phyloP scores from a whole-genome alignment of 139 green algal genomes.

The Chlamydomonas asymmetrica region DNA sequence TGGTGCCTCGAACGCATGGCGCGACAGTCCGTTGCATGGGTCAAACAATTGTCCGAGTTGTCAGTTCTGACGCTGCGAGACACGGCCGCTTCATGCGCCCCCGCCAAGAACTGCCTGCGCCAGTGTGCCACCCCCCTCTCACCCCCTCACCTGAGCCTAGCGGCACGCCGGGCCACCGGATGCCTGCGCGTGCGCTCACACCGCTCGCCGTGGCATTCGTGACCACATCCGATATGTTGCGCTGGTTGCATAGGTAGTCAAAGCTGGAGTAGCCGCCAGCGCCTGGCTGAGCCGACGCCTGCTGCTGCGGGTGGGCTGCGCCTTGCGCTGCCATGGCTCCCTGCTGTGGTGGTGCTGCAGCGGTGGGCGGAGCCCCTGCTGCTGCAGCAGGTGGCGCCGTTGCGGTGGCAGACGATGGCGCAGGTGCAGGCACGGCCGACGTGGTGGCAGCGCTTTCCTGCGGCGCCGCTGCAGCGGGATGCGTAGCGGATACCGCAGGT shows the following conservation, averaged over 20 bases:
- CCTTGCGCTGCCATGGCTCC: background rate
- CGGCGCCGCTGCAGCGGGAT: background rate
- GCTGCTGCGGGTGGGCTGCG: background rate
- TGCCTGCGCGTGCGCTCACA: conserved; percentile 10
- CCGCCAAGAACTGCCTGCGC: no score
- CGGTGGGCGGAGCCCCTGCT: background rate
- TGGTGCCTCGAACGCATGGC: no score
- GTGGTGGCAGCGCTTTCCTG: background rate
- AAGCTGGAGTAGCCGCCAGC: no score
- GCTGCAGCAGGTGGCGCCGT: background rate
- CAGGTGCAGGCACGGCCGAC: background rate
- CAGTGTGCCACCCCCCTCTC: no score
- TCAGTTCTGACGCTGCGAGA: no score
- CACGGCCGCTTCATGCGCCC: no score
- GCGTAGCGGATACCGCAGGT: background rate
- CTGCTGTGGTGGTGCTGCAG: background rate
- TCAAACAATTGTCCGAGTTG: no score
- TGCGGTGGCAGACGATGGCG: background rate
- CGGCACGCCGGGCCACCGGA: conserved; percentile 15
- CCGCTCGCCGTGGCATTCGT: conserved; percentile 25
- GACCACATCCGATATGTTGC: conserved; percentile 29
- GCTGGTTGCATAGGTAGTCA: no score
- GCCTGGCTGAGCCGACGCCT: no score
- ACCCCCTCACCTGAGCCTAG: conserved; percentile 25
- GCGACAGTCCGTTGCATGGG: no score